Evolutionary conservation across 1,284 basidiomycete species (phyloP), one percentile per base, ranked within the genome.

Genomic region (Entoloma clypeatum): DNA sequence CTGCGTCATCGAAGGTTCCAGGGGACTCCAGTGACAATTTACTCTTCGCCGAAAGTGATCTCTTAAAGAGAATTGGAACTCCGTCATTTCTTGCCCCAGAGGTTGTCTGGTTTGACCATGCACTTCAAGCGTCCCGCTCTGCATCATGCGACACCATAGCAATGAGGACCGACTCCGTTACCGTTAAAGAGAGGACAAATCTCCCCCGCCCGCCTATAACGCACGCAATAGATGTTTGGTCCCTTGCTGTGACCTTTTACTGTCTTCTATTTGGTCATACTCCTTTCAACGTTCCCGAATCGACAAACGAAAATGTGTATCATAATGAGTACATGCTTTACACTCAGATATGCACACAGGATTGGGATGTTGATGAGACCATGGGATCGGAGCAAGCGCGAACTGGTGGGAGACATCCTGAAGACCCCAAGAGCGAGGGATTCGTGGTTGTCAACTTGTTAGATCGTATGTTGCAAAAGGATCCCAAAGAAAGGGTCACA

Each of bases 201-300:
- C 17, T 21, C 17, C 28, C 26, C 61, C 44, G 68, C 58, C 60
- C 74, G 67, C 53, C 77, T 65, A 44, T 93, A 51, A 91, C 88
- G 21, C 86, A 89, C 55, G 88, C 87, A 2, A 90, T 95, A 57
- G 92, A 95, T 57, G 77, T 93, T 4, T 95, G 92, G 92, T 89
- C 91, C 1, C 72, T 95, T 13, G 92, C 87, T 13, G 86, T 93
- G 19, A 93, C 90, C 3, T 74, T 92, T 21, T 94, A 89, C 62
- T 91, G 89, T 56, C 69, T 95, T 23, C 69, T 93, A 3, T 93
- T 92, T 57, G 91, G 88, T 14, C 72, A 68, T 43, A 77, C 83
- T 1, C 91, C 91, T 1, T 93, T 61, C 77, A 60, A 53, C 27
- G 57, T 60, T 6, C 54, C 61, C 6, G 75, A 36, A 71, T 83